These are phyloP conservation scores for Chamaenerion angustifolium DNA, from an alignment of 345 rosid genomes.

Conservation along the genomic window DNA sequence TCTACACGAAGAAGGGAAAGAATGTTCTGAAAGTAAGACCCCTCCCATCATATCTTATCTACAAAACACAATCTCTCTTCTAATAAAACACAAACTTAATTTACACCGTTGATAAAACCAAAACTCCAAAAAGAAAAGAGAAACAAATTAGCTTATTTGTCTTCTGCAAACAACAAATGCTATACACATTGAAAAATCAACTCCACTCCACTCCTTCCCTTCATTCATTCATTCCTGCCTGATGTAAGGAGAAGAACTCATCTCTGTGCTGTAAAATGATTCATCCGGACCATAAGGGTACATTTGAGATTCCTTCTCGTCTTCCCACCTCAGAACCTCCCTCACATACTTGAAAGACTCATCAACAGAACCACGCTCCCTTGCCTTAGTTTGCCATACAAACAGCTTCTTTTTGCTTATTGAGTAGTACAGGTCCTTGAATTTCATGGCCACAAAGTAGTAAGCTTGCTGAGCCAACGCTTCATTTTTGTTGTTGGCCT, in stretches of 20 bases:
- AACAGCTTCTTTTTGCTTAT: conserved; percentile 31
- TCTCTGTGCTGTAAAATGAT: conserved; percentile 36
- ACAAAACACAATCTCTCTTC: too few relatives aligned
- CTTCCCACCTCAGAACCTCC: conserved; percentile 57
- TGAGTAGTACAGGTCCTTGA: conserved; percentile 36
- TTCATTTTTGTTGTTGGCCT: conserved; percentile 23
- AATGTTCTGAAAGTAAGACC: too few relatives aligned
- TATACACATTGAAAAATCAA: too few relatives aligned
- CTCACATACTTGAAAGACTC: conserved; percentile 40
- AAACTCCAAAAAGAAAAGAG: too few relatives aligned
- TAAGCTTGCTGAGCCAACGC: conserved; percentile 43
- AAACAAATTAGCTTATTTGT: too few relatives aligned
- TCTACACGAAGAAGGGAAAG: too few relatives aligned
- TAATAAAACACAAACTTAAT: too few relatives aligned
- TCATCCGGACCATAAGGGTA: conserved; percentile 27
- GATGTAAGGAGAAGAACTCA: conserved; percentile 28
- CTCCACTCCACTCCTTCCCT: too few relatives aligned
- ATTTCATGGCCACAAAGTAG: conserved; percentile 38
- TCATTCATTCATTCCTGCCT: conserved; percentile 18
- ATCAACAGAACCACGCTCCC: conserved; percentile 23
- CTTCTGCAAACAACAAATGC: too few relatives aligned
- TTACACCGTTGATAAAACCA: too few relatives aligned
- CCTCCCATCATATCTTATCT: too few relatives aligned
- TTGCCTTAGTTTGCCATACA: conserved; percentile 30
- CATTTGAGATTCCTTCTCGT: conserved; percentile 28